These are phyloP conservation scores for Sporothrix pallida DNA, from an alignment of 2,329 filamentous ascomycete genomes.

Conservation along the genomic window DNA sequence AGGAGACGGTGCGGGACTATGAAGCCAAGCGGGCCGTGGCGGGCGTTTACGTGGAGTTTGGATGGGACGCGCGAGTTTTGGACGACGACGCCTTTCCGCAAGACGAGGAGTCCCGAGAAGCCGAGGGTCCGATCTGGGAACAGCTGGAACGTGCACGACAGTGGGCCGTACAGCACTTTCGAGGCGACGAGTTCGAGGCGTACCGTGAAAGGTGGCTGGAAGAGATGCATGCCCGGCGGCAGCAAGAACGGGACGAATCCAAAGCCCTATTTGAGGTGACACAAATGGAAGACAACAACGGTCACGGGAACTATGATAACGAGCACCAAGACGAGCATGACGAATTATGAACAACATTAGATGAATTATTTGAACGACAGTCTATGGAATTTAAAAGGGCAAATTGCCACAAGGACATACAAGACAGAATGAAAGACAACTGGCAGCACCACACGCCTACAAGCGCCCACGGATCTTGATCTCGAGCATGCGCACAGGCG, in stretches of 20 bases:
- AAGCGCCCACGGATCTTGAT: slow-evolving; percentile 22
- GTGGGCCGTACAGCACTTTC: neutral
- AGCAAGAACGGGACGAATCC: neutral
- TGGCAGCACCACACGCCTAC: neutral
- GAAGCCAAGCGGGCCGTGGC: neutral
- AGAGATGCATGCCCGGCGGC: neutral
- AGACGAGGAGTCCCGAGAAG: neutral
- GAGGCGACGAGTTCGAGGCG: neutral
- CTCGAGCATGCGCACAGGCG: slow-evolving; percentile 49
- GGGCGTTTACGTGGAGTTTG: neutral
- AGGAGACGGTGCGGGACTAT: neutral
- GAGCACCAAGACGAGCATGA: neutral
- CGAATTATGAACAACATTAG: neutral
- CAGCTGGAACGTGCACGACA: neutral
- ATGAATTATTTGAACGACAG: neutral
- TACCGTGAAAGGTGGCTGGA: neutral
- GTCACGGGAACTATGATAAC: neutral
- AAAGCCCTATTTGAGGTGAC: neutral
- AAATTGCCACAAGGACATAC: neutral
- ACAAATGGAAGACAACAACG: neutral
- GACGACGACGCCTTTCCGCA: neutral
- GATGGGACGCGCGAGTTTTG: neutral
- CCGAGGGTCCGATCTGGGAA: neutral
- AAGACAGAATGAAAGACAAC: neutral
- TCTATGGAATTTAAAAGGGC: neutral